A percentile compares a stretch with the other conserved stretches of the same genome.
phyloP scores from a whole-genome alignment of 176 grass and related monocot genomes.

The Puccinellia tenuiflora region DNA sequence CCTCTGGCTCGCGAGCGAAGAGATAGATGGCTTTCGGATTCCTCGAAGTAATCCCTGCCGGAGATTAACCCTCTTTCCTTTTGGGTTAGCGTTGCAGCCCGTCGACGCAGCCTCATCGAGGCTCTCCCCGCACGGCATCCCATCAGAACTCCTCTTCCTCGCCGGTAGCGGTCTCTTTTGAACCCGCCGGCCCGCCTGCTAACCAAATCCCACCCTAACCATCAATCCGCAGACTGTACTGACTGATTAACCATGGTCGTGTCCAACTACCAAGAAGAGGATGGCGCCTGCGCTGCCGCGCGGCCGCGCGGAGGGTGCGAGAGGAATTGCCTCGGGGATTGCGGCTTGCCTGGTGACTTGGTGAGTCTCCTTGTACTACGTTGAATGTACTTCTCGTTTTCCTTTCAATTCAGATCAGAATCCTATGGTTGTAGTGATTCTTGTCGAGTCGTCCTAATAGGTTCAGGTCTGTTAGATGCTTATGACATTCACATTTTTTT shows the following conservation, averaged over 20 bases:
- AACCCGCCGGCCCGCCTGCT: not conserved
- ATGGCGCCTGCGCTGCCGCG: slow-evolving; percentile 5
- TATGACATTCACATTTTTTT: not conserved
- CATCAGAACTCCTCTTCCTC: slow-evolving; percentile 97
- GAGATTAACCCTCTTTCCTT: not conserved
- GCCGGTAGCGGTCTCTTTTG: slow-evolving; percentile 67
- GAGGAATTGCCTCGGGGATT: slow-evolving; percentile 80
- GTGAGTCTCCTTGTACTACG: not conserved
- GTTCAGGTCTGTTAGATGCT: not conserved
- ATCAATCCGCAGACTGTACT: not conserved
- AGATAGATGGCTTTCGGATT: not conserved
- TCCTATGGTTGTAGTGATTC: not conserved
- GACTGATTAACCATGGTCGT: slow-evolving; percentile 48
- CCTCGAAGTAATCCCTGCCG: not conserved
- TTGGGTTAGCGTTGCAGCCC: slow-evolving; percentile 60
- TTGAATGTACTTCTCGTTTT: slow-evolving; percentile 4
- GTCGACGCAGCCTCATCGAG: slow-evolving; percentile 55
- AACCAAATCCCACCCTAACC: not conserved
- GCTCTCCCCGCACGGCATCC: slow-evolving; percentile 83
- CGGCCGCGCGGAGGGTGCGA: slow-evolving; percentile 49
- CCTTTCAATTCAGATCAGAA: not conserved
- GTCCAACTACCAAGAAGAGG: slow-evolving; percentile 91
- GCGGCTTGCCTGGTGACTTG: slow-evolving; percentile 87
- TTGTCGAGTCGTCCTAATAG: not conserved
- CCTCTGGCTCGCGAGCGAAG: not conserved